Conservation (phyloP, 176 grass and related monocot genomes). For the Carex littledalei region DNA sequence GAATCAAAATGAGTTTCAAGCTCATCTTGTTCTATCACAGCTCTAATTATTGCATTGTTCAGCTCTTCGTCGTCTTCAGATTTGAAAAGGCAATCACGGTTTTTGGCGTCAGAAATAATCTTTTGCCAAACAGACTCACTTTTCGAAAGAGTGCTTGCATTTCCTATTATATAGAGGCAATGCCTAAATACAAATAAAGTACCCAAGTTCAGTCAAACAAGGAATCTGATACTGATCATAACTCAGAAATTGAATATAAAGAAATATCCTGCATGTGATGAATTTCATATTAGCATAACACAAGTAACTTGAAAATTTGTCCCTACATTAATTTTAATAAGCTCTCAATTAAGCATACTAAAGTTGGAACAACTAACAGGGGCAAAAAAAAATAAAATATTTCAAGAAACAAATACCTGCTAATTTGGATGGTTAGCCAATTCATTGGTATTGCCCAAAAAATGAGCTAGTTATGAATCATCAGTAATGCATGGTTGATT, state of each 20-base stretch:
- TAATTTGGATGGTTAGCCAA: neutral
- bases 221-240: neutral
- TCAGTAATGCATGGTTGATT: neutral
- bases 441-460: neutral
- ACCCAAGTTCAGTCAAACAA: neutral
- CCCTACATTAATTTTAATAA: neutral
- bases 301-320: neutral
- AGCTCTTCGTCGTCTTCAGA: constrained; percentile 7
- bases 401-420: neutral
- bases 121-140: constrained; percentile 20
- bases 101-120: constrained; percentile 7
- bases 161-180: constrained; percentile 22
- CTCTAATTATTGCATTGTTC: constrained; percentile 4
- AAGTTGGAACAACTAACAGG: neutral
- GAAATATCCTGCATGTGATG: neutral
- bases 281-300: neutral
- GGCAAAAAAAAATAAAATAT: neutral
- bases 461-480: neutral
- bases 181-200: constrained; percentile 7
- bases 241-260: neutral
- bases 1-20: constrained; percentile 1
- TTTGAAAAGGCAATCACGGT: constrained; percentile 14
- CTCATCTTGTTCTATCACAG: constrained; percentile 18
- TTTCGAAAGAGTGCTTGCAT: constrained; percentile 14
- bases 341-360: neutral